Evolutionary conservation across 768 basidiomycete species (phyloP), one percentile per base, ranked within the genome.

Genomic region (Sarcodon aspratus): DNA sequence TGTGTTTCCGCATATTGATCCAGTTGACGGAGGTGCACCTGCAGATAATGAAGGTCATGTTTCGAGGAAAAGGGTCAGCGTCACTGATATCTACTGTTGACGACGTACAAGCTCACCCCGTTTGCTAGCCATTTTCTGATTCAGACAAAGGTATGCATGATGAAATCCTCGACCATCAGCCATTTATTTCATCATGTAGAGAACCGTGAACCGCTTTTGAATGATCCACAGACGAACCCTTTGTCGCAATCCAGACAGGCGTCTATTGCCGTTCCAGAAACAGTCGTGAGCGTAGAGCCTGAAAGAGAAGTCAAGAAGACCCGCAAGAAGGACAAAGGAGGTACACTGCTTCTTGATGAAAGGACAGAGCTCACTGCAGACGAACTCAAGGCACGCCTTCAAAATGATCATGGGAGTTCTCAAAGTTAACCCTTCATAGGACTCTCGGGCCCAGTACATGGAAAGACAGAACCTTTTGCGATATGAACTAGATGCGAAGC

Each of bases 291-390:
- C 42, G 50, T 36, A 37, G 35, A 36, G 21, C 36, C 7, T 9
- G 27, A 21, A 9, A 15, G 4, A 27, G 47, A 48, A 1, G 11
- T 32, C 3, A 47, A 46, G 48, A 48, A 46, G 18, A 40, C 31
- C 5, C 49, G 46, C 36, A 58, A 48, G 56, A 85, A 77, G 58
- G 62, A 69, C 48, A 83, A 75, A 52, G 67, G 68, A 2, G 55
- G 74, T 9, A 71, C 80, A 42, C 59, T 81, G 37, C 65, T 85
- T 3, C 61, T 91, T 7, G 89, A 92, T 61, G 65, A 72, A 5
- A 73, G 85, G 51, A 92, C 80, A 6, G 89, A 92, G 59, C 65
- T 92, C 35, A 86, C 87, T 5, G 85, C 90, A 50, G 82, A 85
- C 3, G 86, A 92, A 63, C 68, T 92, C 40, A 84, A 82, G 69